Evolutionary conservation across 768 basidiomycete species (phyloP).

Genomic region (Phallus indusiatus): DNA sequence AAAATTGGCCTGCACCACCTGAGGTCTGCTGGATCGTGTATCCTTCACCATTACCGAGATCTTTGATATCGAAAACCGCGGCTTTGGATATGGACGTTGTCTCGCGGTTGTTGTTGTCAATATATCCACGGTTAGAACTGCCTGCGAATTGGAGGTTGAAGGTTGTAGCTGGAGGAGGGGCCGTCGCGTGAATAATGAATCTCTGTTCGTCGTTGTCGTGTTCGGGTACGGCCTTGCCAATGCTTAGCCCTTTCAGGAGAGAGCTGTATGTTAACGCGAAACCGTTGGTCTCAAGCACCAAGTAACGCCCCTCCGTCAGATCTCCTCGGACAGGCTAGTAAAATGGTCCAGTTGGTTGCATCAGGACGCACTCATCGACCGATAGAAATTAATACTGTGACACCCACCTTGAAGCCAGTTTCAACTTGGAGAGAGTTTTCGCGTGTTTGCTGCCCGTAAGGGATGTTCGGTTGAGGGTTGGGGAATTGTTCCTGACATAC

Average conservation of each 20-base stretch:
- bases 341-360: neutral
- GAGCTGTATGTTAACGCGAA: slow-evolving; percentile 3
- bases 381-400: neutral
- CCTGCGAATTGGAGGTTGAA: slow-evolving; percentile 9
- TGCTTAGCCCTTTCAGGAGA: neutral
- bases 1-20: neutral
- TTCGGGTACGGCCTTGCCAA: neutral
- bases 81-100: neutral
- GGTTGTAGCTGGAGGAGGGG: neutral
- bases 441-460: slow-evolving; percentile 6
- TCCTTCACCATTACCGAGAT: slow-evolving; percentile 5
- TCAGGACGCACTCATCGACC: neutral
- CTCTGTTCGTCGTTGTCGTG: slow-evolving; percentile 2
- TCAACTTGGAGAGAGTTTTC: slow-evolving; percentile 4
- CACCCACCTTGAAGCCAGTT: slow-evolving; percentile 5
- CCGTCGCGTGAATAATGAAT: slow-evolving; percentile 7
- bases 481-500: neutral
- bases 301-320: slow-evolving; percentile 13
- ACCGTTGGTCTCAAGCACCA: slow-evolving; percentile 10
- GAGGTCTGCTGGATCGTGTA: slow-evolving; percentile 5
- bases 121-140: neutral
- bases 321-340: slow-evolving; percentile 9
- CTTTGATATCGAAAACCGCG: slow-evolving; percentile 5
- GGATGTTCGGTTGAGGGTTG: neutral
- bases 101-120: neutral